Percentiles rank a stretch among this genome's conserved stretches.
Evolutionary conservation across 441 rosid species (phyloP).

Genomic region (Jatropha podagrica): DNA sequence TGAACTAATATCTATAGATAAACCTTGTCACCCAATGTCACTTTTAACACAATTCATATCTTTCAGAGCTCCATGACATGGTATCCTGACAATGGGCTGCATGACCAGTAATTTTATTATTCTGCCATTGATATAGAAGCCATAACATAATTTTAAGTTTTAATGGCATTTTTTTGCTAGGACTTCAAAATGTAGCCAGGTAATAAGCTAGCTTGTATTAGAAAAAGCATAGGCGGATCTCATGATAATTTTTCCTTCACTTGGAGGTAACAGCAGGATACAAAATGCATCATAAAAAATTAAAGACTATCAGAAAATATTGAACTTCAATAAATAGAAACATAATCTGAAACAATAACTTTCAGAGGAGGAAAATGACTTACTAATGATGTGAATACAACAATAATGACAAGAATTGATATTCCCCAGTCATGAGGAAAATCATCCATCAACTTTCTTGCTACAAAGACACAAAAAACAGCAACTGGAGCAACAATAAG

Average conservation of each 20-base stretch:
- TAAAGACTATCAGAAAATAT: background rate
- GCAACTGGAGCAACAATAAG: slow-evolving; percentile 67
- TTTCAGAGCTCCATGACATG: background rate
- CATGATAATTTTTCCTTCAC: background rate
- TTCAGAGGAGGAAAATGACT: slow-evolving; percentile 38
- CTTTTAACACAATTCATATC: background rate
- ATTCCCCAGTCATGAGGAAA: slow-evolving; percentile 62
- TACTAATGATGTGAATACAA: slow-evolving; percentile 61
- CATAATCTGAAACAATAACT: background rate
- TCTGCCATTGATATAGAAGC: no score
- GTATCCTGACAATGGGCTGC: background rate
- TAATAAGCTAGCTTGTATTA: background rate
- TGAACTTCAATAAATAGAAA: slow-evolving; percentile 8
- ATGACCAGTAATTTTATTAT: background rate
- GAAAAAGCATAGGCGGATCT: background rate
- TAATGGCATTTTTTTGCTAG: no score
- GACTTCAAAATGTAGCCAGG: background rate
- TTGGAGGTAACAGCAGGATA: background rate
- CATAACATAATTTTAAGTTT: no score
- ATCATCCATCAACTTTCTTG: slow-evolving; percentile 63
- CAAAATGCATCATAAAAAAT: background rate
- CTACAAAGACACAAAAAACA: slow-evolving; percentile 74
- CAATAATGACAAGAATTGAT: slow-evolving; percentile 50
- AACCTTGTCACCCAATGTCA: background rate
- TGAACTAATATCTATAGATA: background rate